Evolutionary conservation across 768 basidiomycete species (phyloP).

Genomic region (Tephrocybe sp.): DNA sequence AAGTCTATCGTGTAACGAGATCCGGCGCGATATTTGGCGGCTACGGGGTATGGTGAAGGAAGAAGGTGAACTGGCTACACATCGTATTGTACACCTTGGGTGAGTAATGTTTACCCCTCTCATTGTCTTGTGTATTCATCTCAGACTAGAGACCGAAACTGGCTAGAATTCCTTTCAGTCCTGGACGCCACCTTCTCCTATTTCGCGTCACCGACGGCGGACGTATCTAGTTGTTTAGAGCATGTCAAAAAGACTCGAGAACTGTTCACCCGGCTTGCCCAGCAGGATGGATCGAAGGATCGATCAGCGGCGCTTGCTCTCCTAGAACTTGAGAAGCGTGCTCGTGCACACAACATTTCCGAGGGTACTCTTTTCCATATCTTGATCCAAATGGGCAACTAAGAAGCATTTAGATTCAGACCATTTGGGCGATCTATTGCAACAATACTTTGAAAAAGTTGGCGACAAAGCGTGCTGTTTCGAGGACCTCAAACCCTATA

Average conservation of each 20-base stretch:
- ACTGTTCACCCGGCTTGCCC: constrained; percentile 55
- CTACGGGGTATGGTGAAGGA: constrained; percentile 53
- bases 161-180: constrained; percentile 78
- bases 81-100: constrained; percentile 59
- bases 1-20: constrained; percentile 71
- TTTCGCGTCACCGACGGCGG: constrained; percentile 17
- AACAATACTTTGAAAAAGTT: constrained; percentile 67
- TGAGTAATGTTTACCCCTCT: constrained; percentile 28
- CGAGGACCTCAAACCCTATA: constrained; percentile 77
- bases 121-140: neutral
- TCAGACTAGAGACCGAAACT: constrained; percentile 70
- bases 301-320: constrained; percentile 72
- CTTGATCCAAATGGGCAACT: neutral
- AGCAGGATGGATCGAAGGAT: constrained; percentile 67
- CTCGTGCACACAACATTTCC: constrained; percentile 44
- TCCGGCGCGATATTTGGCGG: constrained; percentile 69
- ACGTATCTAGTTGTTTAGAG: constrained; percentile 28
- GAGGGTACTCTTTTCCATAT: constrained; percentile 32
- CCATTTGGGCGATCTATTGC: constrained; percentile 47
- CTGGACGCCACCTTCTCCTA: constrained; percentile 63
- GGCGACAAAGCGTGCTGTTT: constrained; percentile 84
- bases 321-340: constrained; percentile 71
- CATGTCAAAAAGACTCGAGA: constrained; percentile 42
- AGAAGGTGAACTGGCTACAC: constrained; percentile 60
- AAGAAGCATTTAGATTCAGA: constrained; percentile 36